phyloP scores from a whole-genome alignment of 768 basidiomycete species.

The Boletus sp. region DNA sequence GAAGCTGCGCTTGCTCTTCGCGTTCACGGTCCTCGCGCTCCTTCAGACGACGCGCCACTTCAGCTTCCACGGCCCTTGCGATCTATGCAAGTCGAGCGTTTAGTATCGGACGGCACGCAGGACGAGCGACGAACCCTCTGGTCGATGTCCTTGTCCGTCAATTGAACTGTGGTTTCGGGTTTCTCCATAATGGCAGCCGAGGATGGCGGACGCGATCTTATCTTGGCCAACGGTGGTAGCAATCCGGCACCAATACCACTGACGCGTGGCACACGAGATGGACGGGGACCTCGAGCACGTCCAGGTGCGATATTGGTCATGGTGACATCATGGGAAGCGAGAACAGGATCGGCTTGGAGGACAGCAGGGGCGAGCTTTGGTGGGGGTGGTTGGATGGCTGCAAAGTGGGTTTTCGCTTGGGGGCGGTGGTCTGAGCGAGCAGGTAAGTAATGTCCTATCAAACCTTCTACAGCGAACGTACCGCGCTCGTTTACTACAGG shows the following conservation, averaged over 20 bases:
- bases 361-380: conserved; percentile 45
- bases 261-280: conserved; percentile 32
- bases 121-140: conserved; percentile 47
- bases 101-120: not conserved
- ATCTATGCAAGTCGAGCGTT: conserved; percentile 43
- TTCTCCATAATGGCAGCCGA: conserved; percentile 12
- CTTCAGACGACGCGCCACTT: conserved; percentile 66
- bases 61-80: conserved; percentile 68
- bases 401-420: conserved; percentile 59
- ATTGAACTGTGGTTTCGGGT: conserved; percentile 18
- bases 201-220: conserved; percentile 20
- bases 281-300: conserved; percentile 28
- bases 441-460: not conserved
- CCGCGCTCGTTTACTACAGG: conserved; percentile 78
- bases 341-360: conserved; percentile 41
- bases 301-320: conserved; percentile 12
- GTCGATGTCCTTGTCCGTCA: conserved; percentile 73
- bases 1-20: conserved; percentile 31
- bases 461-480: conserved; percentile 28
- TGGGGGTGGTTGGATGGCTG: conserved; percentile 53
- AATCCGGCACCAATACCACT: conserved; percentile 30
- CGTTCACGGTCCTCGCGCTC: conserved; percentile 36
- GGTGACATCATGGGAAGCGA: conserved; percentile 9
- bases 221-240: conserved; percentile 22
- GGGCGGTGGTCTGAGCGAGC: conserved; percentile 52